Evolutionary conservation across 2,329 filamentous ascomycete species (phyloP), one percentile per base, ranked within the genome.

Genomic region (Aspergillus novofumigatus): DNA sequence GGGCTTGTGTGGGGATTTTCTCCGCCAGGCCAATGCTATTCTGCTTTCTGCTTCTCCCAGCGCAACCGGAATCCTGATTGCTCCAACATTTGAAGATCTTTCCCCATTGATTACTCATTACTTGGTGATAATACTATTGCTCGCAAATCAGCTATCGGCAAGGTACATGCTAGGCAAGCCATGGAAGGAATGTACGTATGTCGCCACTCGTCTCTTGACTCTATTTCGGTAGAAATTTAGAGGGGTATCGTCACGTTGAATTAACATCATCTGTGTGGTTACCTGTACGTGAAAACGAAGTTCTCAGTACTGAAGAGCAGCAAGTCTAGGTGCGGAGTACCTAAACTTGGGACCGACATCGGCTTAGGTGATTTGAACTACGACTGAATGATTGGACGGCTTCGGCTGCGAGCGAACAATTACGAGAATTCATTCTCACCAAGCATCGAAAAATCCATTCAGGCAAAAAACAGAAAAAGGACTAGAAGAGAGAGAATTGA

Each of bases 51-150:
- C 3, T 20, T 23, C 42, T 59, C 56, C 52, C 57, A 52, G 56
- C 52, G 58, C 61, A 55, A 59, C 56, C 59, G 54, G 52, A 56
- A 58, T 53, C 52, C 53, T 59, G 59, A 60, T 59, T 62, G 59
- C 58, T 53, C 32, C 55, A 58, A 52, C 59, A 41, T 14, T 49
- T 42, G 51, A 52, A 48, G 47, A 59, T 57, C 45, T 53, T 65
- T 58, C 57, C 56, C 59, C 60, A 56, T 52, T 53, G 54, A 55
- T 56, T 62, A 55, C 42, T 25, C 55, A 58, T 59, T 58, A 59
- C 59, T 61, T 56, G 47, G 42, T 42, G 25, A 8, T 32, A 32
- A 20, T 32, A 51, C 25, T 9, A 51, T 17, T 23, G n/a, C 5
- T 53, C n/a, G 29, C 38, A 9, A 25, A 41, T 49, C 29, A 29